A percentile compares a stretch with the other conserved stretches of the same genome.
Conservation (phyloP, 1,139 yeast genomes). For the Candida gigantensis region DNA sequence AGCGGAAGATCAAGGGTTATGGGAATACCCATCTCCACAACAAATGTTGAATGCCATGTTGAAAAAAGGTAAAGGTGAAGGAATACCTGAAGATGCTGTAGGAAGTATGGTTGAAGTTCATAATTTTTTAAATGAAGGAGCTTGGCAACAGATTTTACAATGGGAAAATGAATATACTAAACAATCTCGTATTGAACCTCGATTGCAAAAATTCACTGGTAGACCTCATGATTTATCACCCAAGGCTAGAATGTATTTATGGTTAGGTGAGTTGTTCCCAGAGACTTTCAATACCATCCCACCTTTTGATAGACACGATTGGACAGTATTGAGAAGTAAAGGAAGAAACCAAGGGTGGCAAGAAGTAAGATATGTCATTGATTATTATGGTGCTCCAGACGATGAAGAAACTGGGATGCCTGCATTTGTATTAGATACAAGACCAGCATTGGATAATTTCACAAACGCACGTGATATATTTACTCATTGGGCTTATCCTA, state of each 20-base stretch:
- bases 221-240: constrained; percentile 88
- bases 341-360: constrained; percentile 50
- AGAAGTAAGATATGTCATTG: constrained; percentile 86
- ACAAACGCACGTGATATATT: constrained; percentile 68
- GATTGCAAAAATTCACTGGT: constrained; percentile 86
- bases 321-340: constrained; percentile 82
- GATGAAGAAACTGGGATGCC: constrained; percentile 89
- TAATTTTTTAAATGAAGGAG: constrained; percentile 94
- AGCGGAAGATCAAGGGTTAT: constrained; percentile 62
- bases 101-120: constrained; percentile 97
- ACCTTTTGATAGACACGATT: constrained; percentile 98
- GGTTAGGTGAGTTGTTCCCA: constrained; percentile 72
- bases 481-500: constrained; percentile 45
- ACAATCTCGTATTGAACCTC: constrained; percentile 60
- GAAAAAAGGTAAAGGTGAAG: constrained; percentile 85
- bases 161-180: constrained; percentile 77
- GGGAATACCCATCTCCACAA: constrained; percentile 99
- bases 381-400: constrained; percentile 91
- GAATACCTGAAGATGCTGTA: constrained; percentile 91
- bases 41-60: constrained; percentile 98
- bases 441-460: constrained; percentile 85
- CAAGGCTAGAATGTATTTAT: constrained; percentile 73
- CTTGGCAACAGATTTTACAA: constrained; percentile 90
- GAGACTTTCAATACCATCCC: constrained; percentile 70
- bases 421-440: constrained; percentile 84